Percentiles rank a stretch among this genome's conserved stretches.
Evolutionary conservation across 2,329 filamentous ascomycete genomes (phyloP).

Genomic region (Penicillium sp.): DNA sequence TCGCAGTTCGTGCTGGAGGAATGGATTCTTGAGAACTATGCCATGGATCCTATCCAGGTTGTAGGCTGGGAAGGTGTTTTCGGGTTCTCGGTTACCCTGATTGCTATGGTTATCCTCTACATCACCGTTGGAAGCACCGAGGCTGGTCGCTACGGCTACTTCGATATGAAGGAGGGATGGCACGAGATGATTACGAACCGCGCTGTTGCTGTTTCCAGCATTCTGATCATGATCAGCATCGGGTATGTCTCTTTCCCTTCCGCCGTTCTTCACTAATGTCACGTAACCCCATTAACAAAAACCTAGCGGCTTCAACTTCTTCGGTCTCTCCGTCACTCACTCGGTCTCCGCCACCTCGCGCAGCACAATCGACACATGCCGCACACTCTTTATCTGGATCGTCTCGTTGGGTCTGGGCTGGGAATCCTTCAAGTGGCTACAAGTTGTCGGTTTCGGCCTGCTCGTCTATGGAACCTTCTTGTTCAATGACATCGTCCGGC

Average conservation of each 20-base stretch:
- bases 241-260: slow-evolving; percentile 59
- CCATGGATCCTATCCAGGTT: slow-evolving; percentile 81
- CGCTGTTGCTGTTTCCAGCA: slow-evolving; percentile 69
- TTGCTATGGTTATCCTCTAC: slow-evolving; percentile 79
- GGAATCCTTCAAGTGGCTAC: slow-evolving; percentile 97
- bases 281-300: neutral
- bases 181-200: slow-evolving; percentile 72
- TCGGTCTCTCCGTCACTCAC: slow-evolving; percentile 88
- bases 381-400: slow-evolving; percentile 97
- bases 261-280: slow-evolving; percentile 1
- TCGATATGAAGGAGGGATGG: slow-evolving; percentile 85
- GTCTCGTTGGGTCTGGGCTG: slow-evolving; percentile 89
- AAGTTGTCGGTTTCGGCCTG: slow-evolving; percentile 82
- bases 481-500: slow-evolving; percentile 90
- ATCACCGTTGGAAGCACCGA: slow-evolving; percentile 71
- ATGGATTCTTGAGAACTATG: slow-evolving; percentile 78
- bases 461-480: slow-evolving; percentile 96
- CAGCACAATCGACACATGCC: slow-evolving; percentile 95
- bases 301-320: slow-evolving; percentile 92
- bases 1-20: slow-evolving; percentile 96
- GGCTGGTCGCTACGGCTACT: slow-evolving; percentile 74
- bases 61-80: slow-evolving; percentile 97
- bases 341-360: slow-evolving; percentile 87
- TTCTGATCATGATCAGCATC: slow-evolving; percentile 96
- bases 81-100: slow-evolving; percentile 74